Base-by-base conservation (phyloP, 148 eudicot species). In the Linanthus parryae region DNA sequence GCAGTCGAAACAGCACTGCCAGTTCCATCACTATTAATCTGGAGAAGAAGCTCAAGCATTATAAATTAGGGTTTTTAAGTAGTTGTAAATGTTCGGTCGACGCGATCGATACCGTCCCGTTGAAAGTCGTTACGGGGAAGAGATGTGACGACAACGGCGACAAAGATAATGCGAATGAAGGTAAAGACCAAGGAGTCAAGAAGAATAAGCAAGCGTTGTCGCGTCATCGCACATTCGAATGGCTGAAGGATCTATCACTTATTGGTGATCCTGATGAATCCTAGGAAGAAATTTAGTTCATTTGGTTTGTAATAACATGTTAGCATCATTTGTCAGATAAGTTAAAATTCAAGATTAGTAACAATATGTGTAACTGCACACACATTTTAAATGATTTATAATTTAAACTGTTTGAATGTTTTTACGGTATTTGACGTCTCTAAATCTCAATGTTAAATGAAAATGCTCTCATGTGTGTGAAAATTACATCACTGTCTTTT, bases 181-280 rank as follows among this genome's bases (percentile, higher is more conserved):
- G 19, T 21, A 54, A 52, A 52, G 51, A 40, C 34, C 33, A 25
- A 28, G 28, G 39, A 24, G 53, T 13, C 33, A 58, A 62, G 65
- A 36, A 55, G 56, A 25, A 50, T 49, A 23, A 81, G 57, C 78
- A 77, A 51, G 42, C 61, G 2, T 28, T 40, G 78, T 84, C 97
- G 40, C 84, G 74, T 67, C 73, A 69, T 59, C 68, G 97, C 26
- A 89, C 94, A 54, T 84, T 80, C 75, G 97, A 89, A 66, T 89
- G 97, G 97, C 25, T 89, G 60, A 84, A 73, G 70, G 86, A 84
- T 69, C 86, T 88, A 64, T 74, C 96, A 21, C 52, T 76, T 41
- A 67, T 76, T 51, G 71, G 64, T 29, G 68, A 55, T 4, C 74
- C 68, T 1, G 56, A 40, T 22, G 48, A 47, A 14, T 42, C 55